These are phyloP conservation scores for Serendipita sp. DNA, from an alignment of 768 basidiomycete genomes.

Conservation along the genomic window DNA sequence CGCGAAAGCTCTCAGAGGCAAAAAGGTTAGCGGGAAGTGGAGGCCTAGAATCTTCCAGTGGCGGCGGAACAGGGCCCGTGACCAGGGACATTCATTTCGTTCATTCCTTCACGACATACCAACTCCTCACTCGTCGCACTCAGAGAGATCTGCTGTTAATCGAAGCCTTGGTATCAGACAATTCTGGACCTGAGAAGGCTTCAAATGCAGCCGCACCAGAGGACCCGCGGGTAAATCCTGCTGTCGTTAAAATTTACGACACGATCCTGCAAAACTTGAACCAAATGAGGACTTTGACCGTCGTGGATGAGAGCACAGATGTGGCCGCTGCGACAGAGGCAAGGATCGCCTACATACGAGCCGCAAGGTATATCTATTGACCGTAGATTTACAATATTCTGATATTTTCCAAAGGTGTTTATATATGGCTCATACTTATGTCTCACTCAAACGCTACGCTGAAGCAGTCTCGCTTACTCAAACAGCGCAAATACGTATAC, in stretches of 20 bases:
- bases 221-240: conserved; percentile 63
- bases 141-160: conserved; percentile 76
- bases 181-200: conserved; percentile 7
- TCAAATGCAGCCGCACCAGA: conserved; percentile 30
- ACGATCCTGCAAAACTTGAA: conserved; percentile 68
- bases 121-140: conserved; percentile 72
- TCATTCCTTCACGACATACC: conserved; percentile 74
- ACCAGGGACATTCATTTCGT: conserved; percentile 67
- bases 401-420: conserved; percentile 35
- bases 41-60: background rate
- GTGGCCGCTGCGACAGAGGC: conserved; percentile 65
- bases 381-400: background rate
- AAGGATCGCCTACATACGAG: conserved; percentile 55
- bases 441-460: conserved; percentile 46
- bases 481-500: conserved; percentile 53
- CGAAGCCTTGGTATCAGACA: conserved; percentile 34
- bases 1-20: conserved; percentile 63
- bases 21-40: conserved; percentile 22
- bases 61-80: conserved; percentile 20
- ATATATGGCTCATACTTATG: conserved; percentile 63
- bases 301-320: conserved; percentile 80
- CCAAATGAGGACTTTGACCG: conserved; percentile 65
- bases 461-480: conserved; percentile 57
- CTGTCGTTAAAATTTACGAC: conserved; percentile 71
- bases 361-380: conserved; percentile 35